A percentile compares a stretch with the other conserved stretches of the same genome.
phyloP scores from a whole-genome alignment of 2,329 filamentous ascomycete genomes.

The Camptophora hylomeconis region DNA sequence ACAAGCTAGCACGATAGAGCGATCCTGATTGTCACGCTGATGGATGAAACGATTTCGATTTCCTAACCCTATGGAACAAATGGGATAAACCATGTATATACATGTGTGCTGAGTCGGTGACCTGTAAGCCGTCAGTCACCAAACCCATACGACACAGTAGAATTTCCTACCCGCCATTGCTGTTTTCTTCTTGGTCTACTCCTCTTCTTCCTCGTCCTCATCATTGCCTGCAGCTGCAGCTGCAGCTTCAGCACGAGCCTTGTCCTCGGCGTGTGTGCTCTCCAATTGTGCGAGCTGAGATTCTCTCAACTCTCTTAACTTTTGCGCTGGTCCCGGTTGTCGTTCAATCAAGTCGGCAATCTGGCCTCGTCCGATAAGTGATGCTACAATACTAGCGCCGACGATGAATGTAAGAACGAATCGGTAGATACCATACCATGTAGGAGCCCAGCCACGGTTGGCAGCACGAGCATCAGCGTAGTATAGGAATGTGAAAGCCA shows the following conservation, averaged over 20 bases:
- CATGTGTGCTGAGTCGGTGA: no score
- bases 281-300: slow-evolving; percentile 33
- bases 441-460: slow-evolving; percentile 61
- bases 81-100: no score
- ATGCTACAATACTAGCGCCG: slow-evolving; percentile 67
- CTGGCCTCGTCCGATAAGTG: slow-evolving; percentile 69
- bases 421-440: slow-evolving; percentile 80
- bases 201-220: slow-evolving; percentile 13
- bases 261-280: slow-evolving; percentile 26
- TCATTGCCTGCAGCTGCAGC: slow-evolving; percentile 17
- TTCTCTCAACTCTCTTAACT: slow-evolving; percentile 37
- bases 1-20: no score
- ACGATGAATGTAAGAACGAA: slow-evolving; percentile 88
- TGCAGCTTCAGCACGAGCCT: slow-evolving; percentile 15
- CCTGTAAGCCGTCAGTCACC: no score
- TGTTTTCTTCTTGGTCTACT: slow-evolving; percentile 7
- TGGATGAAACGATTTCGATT: no score
- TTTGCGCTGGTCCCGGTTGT: slow-evolving; percentile 31
- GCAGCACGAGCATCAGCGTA: slow-evolving; percentile 67
- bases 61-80: no score
- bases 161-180: no score
- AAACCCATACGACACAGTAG: no score
- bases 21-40: no score
- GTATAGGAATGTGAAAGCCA: slow-evolving; percentile 74
- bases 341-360: slow-evolving; percentile 45